Conservation (phyloP, 106 monocot genomes). For the Ottelia alismoides region DNA sequence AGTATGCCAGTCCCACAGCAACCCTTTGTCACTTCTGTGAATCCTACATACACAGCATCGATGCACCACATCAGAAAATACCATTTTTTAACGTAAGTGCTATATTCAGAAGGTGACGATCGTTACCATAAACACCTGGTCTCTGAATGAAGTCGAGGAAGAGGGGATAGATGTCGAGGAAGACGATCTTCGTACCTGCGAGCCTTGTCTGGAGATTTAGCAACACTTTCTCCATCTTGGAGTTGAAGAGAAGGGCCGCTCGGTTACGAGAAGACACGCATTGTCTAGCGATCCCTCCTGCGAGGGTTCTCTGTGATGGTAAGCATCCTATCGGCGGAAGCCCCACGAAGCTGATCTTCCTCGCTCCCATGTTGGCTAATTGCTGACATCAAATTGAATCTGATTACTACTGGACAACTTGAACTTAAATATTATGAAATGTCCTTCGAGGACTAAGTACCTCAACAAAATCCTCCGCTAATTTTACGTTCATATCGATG, state of each 20-base stretch:
- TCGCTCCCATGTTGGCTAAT: constrained; percentile 33
- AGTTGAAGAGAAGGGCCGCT: constrained; percentile 34
- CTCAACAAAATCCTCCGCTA: constrained; percentile 10
- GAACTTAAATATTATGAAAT: too few relatives aligned
- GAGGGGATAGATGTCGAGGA: constrained; percentile 4
- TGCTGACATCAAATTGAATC: constrained; percentile 21
- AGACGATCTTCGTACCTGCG: constrained; percentile 1
- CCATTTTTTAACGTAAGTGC: too few relatives aligned
- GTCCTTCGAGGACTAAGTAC: too few relatives aligned
- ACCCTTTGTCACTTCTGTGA: constrained; percentile 1
- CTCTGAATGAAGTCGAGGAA: constrained; percentile 9
- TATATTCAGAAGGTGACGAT: too few relatives aligned
- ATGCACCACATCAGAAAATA: too few relatives aligned
- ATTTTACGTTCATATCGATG: constrained; percentile 4
- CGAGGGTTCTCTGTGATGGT: constrained; percentile 49
- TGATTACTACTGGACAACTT: too few relatives aligned
- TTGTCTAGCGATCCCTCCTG: constrained; percentile 32
- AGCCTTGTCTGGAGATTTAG: neutral
- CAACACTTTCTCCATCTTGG: constrained; percentile 5
- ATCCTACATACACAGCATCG: neutral
- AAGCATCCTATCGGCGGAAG: constrained; percentile 71
- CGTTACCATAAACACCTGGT: constrained; percentile 4
- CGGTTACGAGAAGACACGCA: constrained; percentile 33
- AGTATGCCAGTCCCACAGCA: constrained; percentile 9
- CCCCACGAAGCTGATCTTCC: constrained; percentile 28